Conservation (phyloP, 2,329 filamentous ascomycete genomes). For the Fusarium chuoi region DNA sequence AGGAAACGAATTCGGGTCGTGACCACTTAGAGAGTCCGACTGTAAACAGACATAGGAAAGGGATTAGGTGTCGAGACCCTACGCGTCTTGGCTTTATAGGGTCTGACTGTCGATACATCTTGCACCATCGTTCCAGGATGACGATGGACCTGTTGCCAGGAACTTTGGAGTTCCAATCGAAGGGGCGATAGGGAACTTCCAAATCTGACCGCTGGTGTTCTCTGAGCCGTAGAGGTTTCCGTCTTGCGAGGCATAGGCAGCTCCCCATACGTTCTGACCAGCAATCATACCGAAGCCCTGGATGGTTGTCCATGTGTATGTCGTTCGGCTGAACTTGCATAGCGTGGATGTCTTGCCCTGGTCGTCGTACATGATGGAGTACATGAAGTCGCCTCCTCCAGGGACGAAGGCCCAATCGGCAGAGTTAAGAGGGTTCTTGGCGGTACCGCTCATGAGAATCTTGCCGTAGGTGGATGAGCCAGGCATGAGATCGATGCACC, state of each 20-base stretch:
- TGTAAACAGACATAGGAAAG: slow-evolving; percentile 23
- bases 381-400: slow-evolving; percentile 41
- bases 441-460: slow-evolving; percentile 31
- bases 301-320: slow-evolving; percentile 29
- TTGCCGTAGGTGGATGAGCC: slow-evolving; percentile 34
- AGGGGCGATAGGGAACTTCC: slow-evolving; percentile 34
- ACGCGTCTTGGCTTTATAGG: neutral
- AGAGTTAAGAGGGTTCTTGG: neutral
- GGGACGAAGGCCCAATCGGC: slow-evolving; percentile 42
- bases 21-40: neutral
- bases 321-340: slow-evolving; percentile 35
- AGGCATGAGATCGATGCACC: slow-evolving; percentile 37
- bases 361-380: slow-evolving; percentile 17
- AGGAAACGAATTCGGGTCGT: slow-evolving; percentile 4
- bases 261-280: slow-evolving; percentile 34
- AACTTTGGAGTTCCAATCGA: slow-evolving; percentile 19
- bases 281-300: slow-evolving; percentile 17
- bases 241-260: slow-evolving; percentile 32
- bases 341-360: slow-evolving; percentile 12
- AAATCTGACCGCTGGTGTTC: slow-evolving; percentile 31
- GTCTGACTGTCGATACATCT: slow-evolving; percentile 37
- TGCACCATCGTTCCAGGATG: slow-evolving; percentile 33
- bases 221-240: slow-evolving; percentile 38
- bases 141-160: slow-evolving; percentile 17
- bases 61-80: neutral